Base-by-base conservation (phyloP, 2,329 filamentous ascomycete species). In the Furcasterigmium sp. region DNA sequence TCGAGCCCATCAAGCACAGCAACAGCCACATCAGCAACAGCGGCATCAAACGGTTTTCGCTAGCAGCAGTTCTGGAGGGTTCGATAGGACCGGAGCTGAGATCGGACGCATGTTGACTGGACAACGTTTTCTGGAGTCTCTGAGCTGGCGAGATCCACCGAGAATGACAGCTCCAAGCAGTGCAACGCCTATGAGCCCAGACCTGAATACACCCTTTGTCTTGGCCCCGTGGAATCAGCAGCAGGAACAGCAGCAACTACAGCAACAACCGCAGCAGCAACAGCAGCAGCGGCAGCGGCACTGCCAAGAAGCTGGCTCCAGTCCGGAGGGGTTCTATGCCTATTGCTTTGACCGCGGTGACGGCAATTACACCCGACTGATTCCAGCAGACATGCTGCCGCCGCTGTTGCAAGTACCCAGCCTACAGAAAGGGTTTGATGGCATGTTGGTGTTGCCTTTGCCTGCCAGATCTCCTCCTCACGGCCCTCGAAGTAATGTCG, bases 291-390 rank as follows among this genome's bases (percentile, higher is more conserved):
- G 28, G 68, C 67, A 23, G 63, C 56, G 18, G 63, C 63, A 41
- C 65, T 62, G 37, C 67, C 67, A 41, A 63, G 60, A 8, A 32
- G 15, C 32, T 11, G 32, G 17, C 15, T 18, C 65, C 68, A 42
- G 56, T 39, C 48, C 60, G 11, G 56, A 63, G 13, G 21, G 45
- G 26, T 53, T 56, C 13, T 73, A 67, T 43, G 68, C 64, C 2
- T 82, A 82, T 55, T 78, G 68, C 49, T 69, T 75, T 41, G 68
- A 73, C 41, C 68, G 78, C 7, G 71, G 71, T 8, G 69, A 78
- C 45, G 78, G 78, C 4, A 60, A 64, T 37, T 74, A 69, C 46
- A 80, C 78, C 5, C 65, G 72, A 3, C 68, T 82, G 1, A 62
- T 82, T 13, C 75, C 75, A 0, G 77, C 73, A 0, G 78, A 82